Percentiles rank a stretch among this genome's conserved stretches.
phyloP scores from a whole-genome alignment of 1,139 yeast species.

The Blastobotrys buckinghamii region DNA sequence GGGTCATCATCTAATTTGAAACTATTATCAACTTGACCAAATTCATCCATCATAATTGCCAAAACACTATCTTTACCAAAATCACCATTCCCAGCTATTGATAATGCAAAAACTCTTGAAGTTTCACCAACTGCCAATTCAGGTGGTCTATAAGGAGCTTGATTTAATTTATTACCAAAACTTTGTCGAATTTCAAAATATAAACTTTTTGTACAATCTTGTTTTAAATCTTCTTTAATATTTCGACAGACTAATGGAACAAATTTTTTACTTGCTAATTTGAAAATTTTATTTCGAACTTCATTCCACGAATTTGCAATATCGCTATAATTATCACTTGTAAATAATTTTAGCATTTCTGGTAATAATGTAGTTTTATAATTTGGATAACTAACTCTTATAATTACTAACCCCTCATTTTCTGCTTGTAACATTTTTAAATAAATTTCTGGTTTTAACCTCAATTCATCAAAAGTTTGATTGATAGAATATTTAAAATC shows the following conservation, averaged over 20 bases:
- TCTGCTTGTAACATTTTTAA: constrained; percentile 93
- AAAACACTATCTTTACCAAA: constrained; percentile 78
- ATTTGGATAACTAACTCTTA: constrained; percentile 38
- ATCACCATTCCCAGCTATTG: constrained; percentile 77
- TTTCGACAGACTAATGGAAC: constrained; percentile 64
- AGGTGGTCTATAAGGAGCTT: constrained; percentile 85
- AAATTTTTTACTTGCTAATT: constrained; percentile 60
- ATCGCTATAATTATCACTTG: constrained; percentile 81
- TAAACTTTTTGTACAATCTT: constrained; percentile 68
- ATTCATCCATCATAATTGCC: constrained; percentile 72
- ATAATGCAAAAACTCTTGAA: constrained; percentile 75
- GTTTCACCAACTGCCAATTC: constrained; percentile 73
- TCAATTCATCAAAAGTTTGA: constrained; percentile 68
- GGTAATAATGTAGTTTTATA: constrained; percentile 43
- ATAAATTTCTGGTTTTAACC: constrained; percentile 69
- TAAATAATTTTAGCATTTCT: constrained; percentile 51
- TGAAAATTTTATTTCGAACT: constrained; percentile 62
- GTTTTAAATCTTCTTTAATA: constrained; percentile 77
- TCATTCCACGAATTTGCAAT: constrained; percentile 77
- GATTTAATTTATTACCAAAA: constrained; percentile 70
- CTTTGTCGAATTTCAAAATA: constrained; percentile 64
- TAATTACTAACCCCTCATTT: constrained; percentile 47
- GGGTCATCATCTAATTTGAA: constrained; percentile 71
- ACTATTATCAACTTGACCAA: constrained; percentile 70
- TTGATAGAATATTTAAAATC: constrained; percentile 89